Evolutionary conservation across 106 monocot genomes (phyloP).

Genomic region (Acorus gramineus): DNA sequence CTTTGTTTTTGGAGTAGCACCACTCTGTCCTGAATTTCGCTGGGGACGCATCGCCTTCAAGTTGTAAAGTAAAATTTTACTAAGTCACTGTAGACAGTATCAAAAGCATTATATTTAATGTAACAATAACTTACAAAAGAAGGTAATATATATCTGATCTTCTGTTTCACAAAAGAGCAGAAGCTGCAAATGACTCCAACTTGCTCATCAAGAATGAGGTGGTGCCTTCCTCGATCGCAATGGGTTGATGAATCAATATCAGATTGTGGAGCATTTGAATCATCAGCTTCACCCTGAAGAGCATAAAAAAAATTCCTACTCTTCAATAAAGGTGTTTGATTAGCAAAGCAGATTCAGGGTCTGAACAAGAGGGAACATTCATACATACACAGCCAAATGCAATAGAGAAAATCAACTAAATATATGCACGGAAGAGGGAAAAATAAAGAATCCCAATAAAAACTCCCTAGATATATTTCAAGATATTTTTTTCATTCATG

Average conservation of each 20-base stretch:
- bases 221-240: constrained; percentile 35
- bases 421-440: too few relatives aligned
- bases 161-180: constrained; percentile 37
- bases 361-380: too few relatives aligned
- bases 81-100: background rate
- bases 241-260: constrained; percentile 8
- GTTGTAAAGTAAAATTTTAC: background rate
- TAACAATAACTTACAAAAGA: constrained; percentile 35
- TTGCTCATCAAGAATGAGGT: constrained; percentile 61
- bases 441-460: too few relatives aligned
- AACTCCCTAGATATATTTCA: too few relatives aligned
- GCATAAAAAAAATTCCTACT: too few relatives aligned
- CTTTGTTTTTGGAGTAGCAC: constrained; percentile 1
- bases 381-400: too few relatives aligned
- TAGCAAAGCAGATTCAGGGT: too few relatives aligned
- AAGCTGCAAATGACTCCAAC: constrained; percentile 60
- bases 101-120: background rate
- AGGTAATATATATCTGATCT: constrained; percentile 54
- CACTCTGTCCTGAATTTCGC: constrained; percentile 10
- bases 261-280: background rate
- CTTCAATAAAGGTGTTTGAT: too few relatives aligned
- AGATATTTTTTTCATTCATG: too few relatives aligned
- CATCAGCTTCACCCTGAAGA: constrained; percentile 1
- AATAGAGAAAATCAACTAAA: too few relatives aligned
- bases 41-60: constrained; percentile 24